phyloP scores from a whole-genome alignment of 2,329 filamentous ascomycete species.

The Talaromyces pinophilus region DNA sequence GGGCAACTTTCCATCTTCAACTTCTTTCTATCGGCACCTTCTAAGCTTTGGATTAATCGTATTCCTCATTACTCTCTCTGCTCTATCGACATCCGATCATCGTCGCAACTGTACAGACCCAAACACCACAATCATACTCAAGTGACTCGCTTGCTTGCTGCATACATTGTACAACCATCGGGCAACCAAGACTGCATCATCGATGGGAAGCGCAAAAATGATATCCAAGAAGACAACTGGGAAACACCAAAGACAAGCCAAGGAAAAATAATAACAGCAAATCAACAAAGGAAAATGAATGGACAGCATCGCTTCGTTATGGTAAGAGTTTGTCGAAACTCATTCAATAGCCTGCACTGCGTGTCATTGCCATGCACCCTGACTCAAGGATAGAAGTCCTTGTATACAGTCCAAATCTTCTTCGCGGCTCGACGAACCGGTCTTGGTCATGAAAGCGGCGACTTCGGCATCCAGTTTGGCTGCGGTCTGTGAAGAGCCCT shows the following conservation, averaged over 20 bases:
- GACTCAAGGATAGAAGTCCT: conserved; percentile 82
- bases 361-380: conserved; percentile 79
- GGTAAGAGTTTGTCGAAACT: background rate
- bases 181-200: background rate
- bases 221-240: conserved; percentile 3
- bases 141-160: conserved; percentile 7
- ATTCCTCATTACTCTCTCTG: conserved; percentile 14
- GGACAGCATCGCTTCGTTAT: conserved; percentile 13
- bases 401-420: conserved; percentile 86
- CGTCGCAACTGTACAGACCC: conserved; percentile 8
- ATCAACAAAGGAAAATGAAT: conserved; percentile 11
- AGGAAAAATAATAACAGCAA: background rate
- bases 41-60: background rate
- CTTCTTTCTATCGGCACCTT: background rate
- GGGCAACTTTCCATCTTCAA: background rate
- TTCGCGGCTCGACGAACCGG: conserved; percentile 63
- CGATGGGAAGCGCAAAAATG: background rate
- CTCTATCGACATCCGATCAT: conserved; percentile 4
- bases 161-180: conserved; percentile 8
- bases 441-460: conserved; percentile 70
- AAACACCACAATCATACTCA: background rate
- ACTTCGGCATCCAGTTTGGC: conserved; percentile 63
- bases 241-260: background rate
- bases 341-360: background rate
- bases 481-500: conserved; percentile 37